Conservation (phyloP, 1,139 yeast genomes). For the Candida sanyaensis region DNA sequence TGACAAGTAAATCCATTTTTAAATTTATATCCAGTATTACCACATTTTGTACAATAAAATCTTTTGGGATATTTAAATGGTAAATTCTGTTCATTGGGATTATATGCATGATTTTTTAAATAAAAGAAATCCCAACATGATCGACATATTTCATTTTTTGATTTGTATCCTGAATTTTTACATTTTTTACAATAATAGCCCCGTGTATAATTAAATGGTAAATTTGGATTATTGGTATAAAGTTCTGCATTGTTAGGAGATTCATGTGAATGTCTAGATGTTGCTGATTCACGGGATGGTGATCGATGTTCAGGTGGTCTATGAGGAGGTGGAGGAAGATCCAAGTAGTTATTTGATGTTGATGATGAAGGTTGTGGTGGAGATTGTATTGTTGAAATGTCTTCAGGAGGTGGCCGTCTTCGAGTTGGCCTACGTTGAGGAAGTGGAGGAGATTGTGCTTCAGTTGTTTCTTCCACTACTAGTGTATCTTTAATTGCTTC, state of each 20-base stretch:
- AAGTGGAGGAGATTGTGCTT: constrained; percentile 10
- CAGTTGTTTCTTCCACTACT: not conserved
- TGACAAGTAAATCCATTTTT: constrained; percentile 70
- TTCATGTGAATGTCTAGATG: not conserved
- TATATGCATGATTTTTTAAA: constrained; percentile 31
- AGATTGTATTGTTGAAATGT: constrained; percentile 7
- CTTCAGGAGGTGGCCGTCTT: constrained; percentile 3
- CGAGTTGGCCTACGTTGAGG: constrained; percentile 12
- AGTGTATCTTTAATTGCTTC: not conserved
- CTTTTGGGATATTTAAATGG: constrained; percentile 58
- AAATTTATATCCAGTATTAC: constrained; percentile 69
- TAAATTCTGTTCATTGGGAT: constrained; percentile 37
- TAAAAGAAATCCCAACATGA: constrained; percentile 40
- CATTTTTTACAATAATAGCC: constrained; percentile 42
- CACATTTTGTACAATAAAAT: constrained; percentile 67
- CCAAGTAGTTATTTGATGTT: constrained; percentile 12
- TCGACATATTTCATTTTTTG: constrained; percentile 29
- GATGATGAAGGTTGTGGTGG: constrained; percentile 10
- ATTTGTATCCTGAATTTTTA: constrained; percentile 42
- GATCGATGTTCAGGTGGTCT: constrained; percentile 1
- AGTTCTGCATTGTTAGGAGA: constrained; percentile 12
- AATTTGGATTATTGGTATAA: constrained; percentile 33
- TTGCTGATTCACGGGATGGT: not conserved
- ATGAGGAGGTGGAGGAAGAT: not conserved
- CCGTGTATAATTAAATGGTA: constrained; percentile 58